Conservation (phyloP, 2,329 filamentous ascomycete genomes). For the Rutstroemia sp. region DNA sequence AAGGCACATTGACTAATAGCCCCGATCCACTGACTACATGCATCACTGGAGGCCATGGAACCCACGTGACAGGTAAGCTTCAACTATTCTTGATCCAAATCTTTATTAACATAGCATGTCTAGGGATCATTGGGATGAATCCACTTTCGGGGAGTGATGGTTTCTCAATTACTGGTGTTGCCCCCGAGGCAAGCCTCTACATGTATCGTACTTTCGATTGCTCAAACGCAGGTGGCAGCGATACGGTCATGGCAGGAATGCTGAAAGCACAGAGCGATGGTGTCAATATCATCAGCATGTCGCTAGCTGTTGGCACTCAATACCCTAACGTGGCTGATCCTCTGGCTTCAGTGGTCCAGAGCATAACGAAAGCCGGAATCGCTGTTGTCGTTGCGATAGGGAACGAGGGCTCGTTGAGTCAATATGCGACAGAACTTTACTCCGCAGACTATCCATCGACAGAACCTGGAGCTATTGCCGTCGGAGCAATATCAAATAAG, state of each 20-base stretch:
- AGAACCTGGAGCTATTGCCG: slow-evolving; percentile 14
- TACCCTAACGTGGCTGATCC: slow-evolving; percentile 8
- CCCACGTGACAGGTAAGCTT: slow-evolving; percentile 16
- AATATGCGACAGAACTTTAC: slow-evolving; percentile 10
- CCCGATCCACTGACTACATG: slow-evolving; percentile 19
- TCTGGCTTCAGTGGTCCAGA: slow-evolving; percentile 4
- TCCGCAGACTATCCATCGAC: slow-evolving; percentile 11
- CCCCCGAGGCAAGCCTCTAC: slow-evolving; percentile 18
- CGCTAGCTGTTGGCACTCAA: slow-evolving; percentile 13
- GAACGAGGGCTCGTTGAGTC: slow-evolving; percentile 12
- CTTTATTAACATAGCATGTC: neutral
- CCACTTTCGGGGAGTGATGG: slow-evolving; percentile 1
- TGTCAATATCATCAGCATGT: slow-evolving; percentile 23
- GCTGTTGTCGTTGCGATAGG: slow-evolving; percentile 12
- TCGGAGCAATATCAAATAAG: slow-evolving; percentile 15
- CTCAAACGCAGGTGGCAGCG: slow-evolving; percentile 10
- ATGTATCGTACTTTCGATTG: slow-evolving; percentile 23
- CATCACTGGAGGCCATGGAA: slow-evolving; percentile 19
- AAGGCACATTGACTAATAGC: slow-evolving; percentile 3
- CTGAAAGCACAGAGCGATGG: slow-evolving; percentile 17
- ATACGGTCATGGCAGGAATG: slow-evolving; percentile 20
- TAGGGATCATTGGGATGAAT: slow-evolving; percentile 20
- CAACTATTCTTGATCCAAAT: neutral
- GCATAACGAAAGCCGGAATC: slow-evolving; percentile 7
- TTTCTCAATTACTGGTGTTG: slow-evolving; percentile 18